Percentiles rank a stretch among this genome's conserved stretches.
Evolutionary conservation across 306 rosid genomes (phyloP).

Genomic region (Corylus americana): DNA sequence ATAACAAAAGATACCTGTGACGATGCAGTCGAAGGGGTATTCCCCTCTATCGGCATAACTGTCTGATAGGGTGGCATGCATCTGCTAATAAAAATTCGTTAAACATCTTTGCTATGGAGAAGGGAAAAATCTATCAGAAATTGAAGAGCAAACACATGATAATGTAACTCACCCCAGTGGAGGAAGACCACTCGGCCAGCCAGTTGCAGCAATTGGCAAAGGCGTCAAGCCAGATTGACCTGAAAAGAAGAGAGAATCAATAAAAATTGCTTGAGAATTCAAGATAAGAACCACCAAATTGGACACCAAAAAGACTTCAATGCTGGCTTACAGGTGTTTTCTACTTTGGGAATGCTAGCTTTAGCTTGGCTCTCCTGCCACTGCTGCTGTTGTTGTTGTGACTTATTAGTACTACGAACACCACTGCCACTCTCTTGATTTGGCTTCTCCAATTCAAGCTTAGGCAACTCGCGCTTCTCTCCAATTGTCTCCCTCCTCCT

Average conservation of each 20-base stretch:
- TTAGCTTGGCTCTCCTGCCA: conserved; percentile 2
- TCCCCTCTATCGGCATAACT: conserved; percentile 29
- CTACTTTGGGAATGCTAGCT: conserved; percentile 32
- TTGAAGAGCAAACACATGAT: conserved; percentile 18
- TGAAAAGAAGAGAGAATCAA: conserved; percentile 32
- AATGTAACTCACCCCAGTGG: conserved; percentile 49
- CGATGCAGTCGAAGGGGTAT: conserved; percentile 22
- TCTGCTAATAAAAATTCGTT: conserved; percentile 29
- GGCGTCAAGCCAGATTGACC: conserved; percentile 40
- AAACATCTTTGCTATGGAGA: conserved; percentile 24
- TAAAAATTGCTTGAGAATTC: conserved; percentile 6
- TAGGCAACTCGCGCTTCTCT: conserved; percentile 37
- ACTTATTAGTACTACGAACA: conserved; percentile 17
- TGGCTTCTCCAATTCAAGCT: conserved; percentile 42
- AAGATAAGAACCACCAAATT: background rate
- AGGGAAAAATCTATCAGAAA: conserved; percentile 18
- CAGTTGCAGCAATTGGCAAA: conserved; percentile 40
- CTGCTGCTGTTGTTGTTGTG: conserved; percentile 27
- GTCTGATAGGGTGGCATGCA: conserved; percentile 37
- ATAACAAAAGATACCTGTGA: conserved; percentile 42
- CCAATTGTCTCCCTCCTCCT: conserved; percentile 26
- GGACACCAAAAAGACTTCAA: background rate
- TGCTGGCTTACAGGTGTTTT: conserved; percentile 47
- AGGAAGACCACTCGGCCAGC: conserved; percentile 41
- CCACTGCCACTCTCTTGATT: conserved; percentile 23